Conservation (phyloP, 2,329 filamentous ascomycete species). For the Laburnicola sp. region DNA sequence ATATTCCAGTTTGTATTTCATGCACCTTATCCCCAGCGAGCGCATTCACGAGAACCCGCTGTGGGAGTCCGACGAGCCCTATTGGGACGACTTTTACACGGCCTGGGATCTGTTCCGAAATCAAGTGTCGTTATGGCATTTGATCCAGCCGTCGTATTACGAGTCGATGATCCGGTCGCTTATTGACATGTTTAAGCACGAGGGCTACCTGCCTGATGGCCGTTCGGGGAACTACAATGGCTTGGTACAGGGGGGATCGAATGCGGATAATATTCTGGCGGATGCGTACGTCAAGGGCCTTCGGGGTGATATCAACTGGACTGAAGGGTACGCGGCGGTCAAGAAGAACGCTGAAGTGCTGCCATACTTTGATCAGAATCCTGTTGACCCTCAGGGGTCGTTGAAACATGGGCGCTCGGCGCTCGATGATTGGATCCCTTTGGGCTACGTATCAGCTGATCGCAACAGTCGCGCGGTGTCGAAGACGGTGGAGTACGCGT, state of each 20-base stretch:
- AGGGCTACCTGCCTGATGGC: constrained; percentile 74
- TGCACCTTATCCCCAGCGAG: constrained; percentile 43
- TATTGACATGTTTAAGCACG: constrained; percentile 63
- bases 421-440: constrained; percentile 49
- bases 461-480: constrained; percentile 45
- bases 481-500: constrained; percentile 49
- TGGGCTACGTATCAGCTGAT: constrained; percentile 48
- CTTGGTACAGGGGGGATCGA: constrained; percentile 45
- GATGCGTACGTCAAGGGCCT: constrained; percentile 71
- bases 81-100: constrained; percentile 71
- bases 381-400: constrained; percentile 40
- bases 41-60: constrained; percentile 66
- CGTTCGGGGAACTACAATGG: constrained; percentile 61
- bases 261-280: constrained; percentile 56
- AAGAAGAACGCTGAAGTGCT: constrained; percentile 69
- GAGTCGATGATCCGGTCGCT: constrained; percentile 69
- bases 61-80: constrained; percentile 68
- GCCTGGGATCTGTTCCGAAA: constrained; percentile 73
- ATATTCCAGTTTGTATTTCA: constrained; percentile 43
- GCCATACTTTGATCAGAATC: constrained; percentile 41
- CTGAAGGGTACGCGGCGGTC: constrained; percentile 69
- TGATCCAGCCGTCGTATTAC: constrained; percentile 67
- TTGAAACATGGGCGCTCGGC: constrained; percentile 50
- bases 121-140: constrained; percentile 52
- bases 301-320: constrained; percentile 66